These are phyloP conservation scores for Neltuma alba DNA, from an alignment of 306 rosid species.

Conservation along the genomic window DNA sequence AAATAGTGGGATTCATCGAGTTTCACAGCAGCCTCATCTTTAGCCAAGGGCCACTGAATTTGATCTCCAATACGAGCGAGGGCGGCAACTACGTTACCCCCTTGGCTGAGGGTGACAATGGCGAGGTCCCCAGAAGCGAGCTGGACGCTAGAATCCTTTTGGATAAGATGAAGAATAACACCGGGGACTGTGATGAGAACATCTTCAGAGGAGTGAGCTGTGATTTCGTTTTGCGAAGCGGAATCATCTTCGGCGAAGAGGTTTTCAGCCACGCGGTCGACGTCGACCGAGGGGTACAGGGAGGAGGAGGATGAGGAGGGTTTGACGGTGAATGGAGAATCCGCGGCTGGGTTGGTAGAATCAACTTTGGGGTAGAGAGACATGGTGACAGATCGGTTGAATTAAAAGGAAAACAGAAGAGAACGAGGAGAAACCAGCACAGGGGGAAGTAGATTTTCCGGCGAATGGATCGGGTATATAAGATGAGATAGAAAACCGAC, in stretches of 20 bases:
- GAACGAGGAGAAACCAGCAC: not conserved
- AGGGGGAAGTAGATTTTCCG: too few species aligned
- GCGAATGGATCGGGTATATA: not conserved
- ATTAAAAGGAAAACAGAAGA: not conserved
- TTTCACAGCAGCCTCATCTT: conserved; percentile 74
- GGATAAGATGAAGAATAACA: conserved; percentile 68
- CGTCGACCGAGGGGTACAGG: conserved; percentile 53
- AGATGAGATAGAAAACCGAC: conserved; percentile 16
- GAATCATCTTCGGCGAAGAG: conserved; percentile 48
- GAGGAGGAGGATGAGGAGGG: conserved; percentile 45
- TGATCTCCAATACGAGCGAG: conserved; percentile 67
- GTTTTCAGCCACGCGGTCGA: conserved; percentile 41
- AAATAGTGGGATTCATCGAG: conserved; percentile 81
- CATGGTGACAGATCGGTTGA: not conserved
- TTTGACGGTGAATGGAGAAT: conserved; percentile 28
- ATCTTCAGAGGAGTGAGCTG: conserved; percentile 46
- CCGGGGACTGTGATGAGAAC: conserved; percentile 63
- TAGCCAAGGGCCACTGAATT: conserved; percentile 84
- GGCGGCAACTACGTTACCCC: conserved; percentile 61
- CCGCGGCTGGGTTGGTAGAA: conserved; percentile 50
- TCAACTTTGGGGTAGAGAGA: conserved; percentile 56
- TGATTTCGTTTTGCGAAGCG: not conserved
- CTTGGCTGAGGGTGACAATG: conserved; percentile 52
- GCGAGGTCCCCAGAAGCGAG: conserved; percentile 79
- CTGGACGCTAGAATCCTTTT: conserved; percentile 69